phyloP scores from a whole-genome alignment of 129 eudicot species.

The Tanacetum coccineum region DNA sequence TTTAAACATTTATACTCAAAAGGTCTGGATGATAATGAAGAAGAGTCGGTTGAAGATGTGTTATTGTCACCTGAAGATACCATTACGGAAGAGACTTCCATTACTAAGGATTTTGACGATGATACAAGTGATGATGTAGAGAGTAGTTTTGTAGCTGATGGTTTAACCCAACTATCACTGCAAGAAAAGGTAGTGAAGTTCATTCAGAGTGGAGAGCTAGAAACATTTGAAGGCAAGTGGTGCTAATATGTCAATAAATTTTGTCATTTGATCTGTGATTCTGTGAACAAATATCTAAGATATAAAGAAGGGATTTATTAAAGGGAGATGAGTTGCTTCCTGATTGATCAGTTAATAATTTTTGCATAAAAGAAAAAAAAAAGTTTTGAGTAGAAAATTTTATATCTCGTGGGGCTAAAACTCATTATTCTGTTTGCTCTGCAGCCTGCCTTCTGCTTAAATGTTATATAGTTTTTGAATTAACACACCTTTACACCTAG shows the following conservation, averaged over 20 bases:
- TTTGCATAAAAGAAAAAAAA: not conserved
- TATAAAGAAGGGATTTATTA: no score
- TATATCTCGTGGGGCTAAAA: no score
- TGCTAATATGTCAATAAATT: not conserved
- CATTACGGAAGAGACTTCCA: constrained; percentile 21
- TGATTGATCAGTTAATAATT: not conserved
- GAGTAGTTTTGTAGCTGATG: constrained; percentile 22
- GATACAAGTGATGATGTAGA: constrained; percentile 21
- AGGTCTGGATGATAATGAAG: constrained; percentile 55
- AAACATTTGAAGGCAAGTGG: constrained; percentile 58
- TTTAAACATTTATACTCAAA: constrained; percentile 22
- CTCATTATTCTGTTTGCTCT: no score
- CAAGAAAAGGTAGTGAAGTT: constrained; percentile 75
- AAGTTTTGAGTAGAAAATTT: not conserved
- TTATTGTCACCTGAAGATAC: constrained; percentile 29
- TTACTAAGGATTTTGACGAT: constrained; percentile 8
- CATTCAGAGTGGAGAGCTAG: constrained; percentile 67
- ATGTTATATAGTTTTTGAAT: no score
- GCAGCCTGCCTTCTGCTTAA: no score
- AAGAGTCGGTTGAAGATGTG: constrained; percentile 34
- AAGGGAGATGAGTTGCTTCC: no score
- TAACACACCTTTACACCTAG: no score
- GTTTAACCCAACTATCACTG: constrained; percentile 35
- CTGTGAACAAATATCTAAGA: no score
- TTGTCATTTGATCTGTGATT: not conserved